phyloP scores from a whole-genome alignment of 1,284 basidiomycete genomes.

The Sanguinoderma infundibulare region DNA sequence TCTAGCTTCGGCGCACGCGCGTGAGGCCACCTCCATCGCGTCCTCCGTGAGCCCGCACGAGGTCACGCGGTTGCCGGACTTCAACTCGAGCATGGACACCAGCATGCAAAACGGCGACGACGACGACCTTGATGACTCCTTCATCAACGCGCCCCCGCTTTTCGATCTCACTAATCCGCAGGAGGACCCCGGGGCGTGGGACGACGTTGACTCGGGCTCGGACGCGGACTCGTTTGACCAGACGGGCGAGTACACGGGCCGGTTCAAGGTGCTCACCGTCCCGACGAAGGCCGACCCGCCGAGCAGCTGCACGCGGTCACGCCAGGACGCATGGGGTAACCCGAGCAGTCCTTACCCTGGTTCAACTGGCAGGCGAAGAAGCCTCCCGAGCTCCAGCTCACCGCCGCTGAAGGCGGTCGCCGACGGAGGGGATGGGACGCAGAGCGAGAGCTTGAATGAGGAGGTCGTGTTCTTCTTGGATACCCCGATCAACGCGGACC shows the following conservation, averaged over 20 bases:
- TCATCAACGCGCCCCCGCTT: slow-evolving; percentile 31
- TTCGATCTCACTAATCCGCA: slow-evolving; percentile 34
- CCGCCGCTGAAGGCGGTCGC: slow-evolving; percentile 16
- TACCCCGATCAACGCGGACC: slow-evolving; percentile 1
- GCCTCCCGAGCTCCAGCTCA: slow-evolving; percentile 16
- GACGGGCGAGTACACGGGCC: slow-evolving; percentile 68
- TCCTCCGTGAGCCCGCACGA: slow-evolving; percentile 25
- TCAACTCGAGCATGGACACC: slow-evolving; percentile 22
- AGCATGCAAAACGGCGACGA: slow-evolving; percentile 17
- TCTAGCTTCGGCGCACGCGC: slow-evolving; percentile 17
- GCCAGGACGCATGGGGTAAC: slow-evolving; percentile 65
- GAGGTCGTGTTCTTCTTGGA: slow-evolving; percentile 25
- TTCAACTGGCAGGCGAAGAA: slow-evolving; percentile 1
- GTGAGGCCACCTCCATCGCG: slow-evolving; percentile 31
- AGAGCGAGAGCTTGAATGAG: slow-evolving; percentile 17
- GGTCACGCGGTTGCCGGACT: slow-evolving; percentile 17
- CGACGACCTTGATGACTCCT: slow-evolving; percentile 23
- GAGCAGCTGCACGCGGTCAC: slow-evolving; percentile 52
- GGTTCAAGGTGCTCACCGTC: slow-evolving; percentile 54
- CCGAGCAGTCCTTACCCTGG: slow-evolving; percentile 62
- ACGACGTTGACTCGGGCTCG: slow-evolving; percentile 34
- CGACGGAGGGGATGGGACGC: slow-evolving; percentile 2
- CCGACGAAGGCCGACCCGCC: slow-evolving; percentile 73
- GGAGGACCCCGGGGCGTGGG: slow-evolving; percentile 35
- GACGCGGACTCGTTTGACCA: slow-evolving; percentile 35